A percentile compares a stretch with the other conserved stretches of the same genome.
These are phyloP conservation scores for Carnegiea gigantea DNA, from an alignment of 179 eudicot genomes.

Conservation along the genomic window DNA sequence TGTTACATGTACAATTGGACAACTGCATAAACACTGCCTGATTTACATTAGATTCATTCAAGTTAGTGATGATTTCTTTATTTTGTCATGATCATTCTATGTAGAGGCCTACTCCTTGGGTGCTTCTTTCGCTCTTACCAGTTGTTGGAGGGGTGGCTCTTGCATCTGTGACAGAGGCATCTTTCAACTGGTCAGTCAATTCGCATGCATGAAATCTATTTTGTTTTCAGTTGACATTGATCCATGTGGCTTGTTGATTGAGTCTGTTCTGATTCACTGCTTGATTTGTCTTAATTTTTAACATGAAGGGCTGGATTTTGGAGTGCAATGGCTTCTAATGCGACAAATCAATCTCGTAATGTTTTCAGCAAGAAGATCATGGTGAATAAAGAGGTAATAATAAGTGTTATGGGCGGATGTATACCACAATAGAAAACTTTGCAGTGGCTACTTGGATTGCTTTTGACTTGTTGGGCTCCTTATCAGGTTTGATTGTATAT, in stretches of 20 bases:
- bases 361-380: conserved; percentile 89
- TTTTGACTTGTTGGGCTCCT: too few species aligned
- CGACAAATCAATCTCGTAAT: conserved; percentile 82
- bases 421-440: not conserved
- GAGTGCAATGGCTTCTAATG: conserved; percentile 96
- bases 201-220: not conserved
- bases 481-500: too few species aligned
- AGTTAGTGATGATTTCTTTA: conserved; percentile 5
- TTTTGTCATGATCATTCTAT: conserved; percentile 4
- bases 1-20: not conserved
- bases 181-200: conserved; percentile 81
- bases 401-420: not conserved
- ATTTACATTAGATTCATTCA: not conserved
- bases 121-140: conserved; percentile 75
- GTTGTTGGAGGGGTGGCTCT: conserved; percentile 93
- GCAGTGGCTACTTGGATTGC: not conserved
- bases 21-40: not conserved
- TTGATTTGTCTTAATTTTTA: not conserved
- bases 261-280: conserved; percentile 7
- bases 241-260: not conserved
- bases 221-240: not conserved
- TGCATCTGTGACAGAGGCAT: conserved; percentile 91
- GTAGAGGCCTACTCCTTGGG: conserved; percentile 84
- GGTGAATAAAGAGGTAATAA: conserved; percentile 78
- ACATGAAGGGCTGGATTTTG: conserved; percentile 79